Percentiles rank a stretch among this genome's conserved stretches.
These are phyloP conservation scores for Yamadazyma tumulicola DNA, from an alignment of 805 yeast species.

Conservation along the genomic window DNA sequence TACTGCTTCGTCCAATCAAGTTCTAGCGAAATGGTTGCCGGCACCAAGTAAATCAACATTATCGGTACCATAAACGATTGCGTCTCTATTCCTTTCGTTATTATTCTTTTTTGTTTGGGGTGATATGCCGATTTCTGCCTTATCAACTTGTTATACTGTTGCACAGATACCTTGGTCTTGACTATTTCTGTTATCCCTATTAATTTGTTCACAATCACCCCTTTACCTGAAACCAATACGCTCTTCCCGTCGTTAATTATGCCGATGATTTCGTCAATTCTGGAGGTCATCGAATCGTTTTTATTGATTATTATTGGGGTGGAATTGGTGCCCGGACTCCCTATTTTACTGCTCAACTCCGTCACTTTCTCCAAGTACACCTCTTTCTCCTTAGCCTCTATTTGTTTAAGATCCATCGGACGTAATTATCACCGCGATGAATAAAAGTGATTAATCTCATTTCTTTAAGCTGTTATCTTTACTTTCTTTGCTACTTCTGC, in stretches of 20 bases:
- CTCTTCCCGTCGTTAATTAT: neutral
- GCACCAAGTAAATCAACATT: slow-evolving; percentile 10
- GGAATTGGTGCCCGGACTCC: neutral
- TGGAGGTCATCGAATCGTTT: slow-evolving; percentile 10
- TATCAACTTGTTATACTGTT: slow-evolving; percentile 12
- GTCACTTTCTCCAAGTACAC: neutral
- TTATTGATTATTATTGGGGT: slow-evolving; percentile 6
- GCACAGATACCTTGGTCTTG: slow-evolving; percentile 7
- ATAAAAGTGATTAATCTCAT: no score
- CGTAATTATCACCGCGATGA: neutral
- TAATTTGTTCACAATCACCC: slow-evolving; percentile 8
- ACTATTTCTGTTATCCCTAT: slow-evolving; percentile 12
- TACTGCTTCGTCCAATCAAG: slow-evolving; percentile 2
- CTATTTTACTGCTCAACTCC: neutral
- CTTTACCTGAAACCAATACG: slow-evolving; percentile 8
- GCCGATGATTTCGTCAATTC: slow-evolving; percentile 8
- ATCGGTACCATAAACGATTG: slow-evolving; percentile 10
- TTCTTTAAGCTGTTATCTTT: no score
- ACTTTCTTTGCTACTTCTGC: slow-evolving; percentile 11
- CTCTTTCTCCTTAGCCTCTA: neutral
- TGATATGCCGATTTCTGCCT: slow-evolving; percentile 8
- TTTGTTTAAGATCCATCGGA: neutral
- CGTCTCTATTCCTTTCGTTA: neutral
- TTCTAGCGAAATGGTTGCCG: neutral
- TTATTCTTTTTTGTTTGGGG: slow-evolving; percentile 5